Conservation (phyloP, 2,329 filamentous ascomycete genomes). For the Didymosphaeria variabile region DNA sequence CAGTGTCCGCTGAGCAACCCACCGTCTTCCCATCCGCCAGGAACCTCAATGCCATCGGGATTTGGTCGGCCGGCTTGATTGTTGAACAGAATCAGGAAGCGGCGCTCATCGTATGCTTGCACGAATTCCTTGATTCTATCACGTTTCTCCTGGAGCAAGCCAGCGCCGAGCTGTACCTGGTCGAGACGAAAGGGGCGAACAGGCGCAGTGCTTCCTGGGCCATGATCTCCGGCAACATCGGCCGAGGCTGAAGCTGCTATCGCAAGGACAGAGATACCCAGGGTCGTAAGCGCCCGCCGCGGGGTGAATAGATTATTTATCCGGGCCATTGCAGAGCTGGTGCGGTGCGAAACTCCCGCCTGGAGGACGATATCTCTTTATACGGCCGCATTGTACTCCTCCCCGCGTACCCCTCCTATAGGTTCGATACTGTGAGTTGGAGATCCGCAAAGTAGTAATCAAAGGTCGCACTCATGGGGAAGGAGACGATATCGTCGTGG, state of each 20-base stretch:
- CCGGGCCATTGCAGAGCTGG: constrained; percentile 2
- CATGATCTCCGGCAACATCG: constrained; percentile 14
- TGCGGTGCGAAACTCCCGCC: not conserved
- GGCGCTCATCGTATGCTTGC: constrained; percentile 24
- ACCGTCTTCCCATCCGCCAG: constrained; percentile 27
- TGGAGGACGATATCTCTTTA: constrained; percentile 8
- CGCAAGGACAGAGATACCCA: not conserved
- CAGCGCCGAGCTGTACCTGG: constrained; percentile 24
- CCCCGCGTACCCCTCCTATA: not conserved
- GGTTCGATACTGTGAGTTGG: not conserved
- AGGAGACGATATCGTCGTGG: not conserved
- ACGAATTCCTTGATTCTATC: constrained; percentile 23
- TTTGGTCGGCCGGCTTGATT: constrained; percentile 26
- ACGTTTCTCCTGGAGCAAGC: constrained; percentile 26
- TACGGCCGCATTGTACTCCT: not conserved
- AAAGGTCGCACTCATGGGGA: not conserved
- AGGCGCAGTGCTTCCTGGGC: constrained; percentile 21
- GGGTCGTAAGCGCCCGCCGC: constrained; percentile 1
- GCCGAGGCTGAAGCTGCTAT: not conserved
- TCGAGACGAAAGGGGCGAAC: constrained; percentile 26
- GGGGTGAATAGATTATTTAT: not conserved
- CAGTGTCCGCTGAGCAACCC: constrained; percentile 26
- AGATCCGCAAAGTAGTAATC: not conserved
- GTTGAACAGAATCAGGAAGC: constrained; percentile 27
- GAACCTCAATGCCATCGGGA: constrained; percentile 18